A percentile compares a stretch with the other conserved stretches of the same genome.
phyloP scores from a whole-genome alignment of 179 eudicot genomes.

The Beta macrorhiza region DNA sequence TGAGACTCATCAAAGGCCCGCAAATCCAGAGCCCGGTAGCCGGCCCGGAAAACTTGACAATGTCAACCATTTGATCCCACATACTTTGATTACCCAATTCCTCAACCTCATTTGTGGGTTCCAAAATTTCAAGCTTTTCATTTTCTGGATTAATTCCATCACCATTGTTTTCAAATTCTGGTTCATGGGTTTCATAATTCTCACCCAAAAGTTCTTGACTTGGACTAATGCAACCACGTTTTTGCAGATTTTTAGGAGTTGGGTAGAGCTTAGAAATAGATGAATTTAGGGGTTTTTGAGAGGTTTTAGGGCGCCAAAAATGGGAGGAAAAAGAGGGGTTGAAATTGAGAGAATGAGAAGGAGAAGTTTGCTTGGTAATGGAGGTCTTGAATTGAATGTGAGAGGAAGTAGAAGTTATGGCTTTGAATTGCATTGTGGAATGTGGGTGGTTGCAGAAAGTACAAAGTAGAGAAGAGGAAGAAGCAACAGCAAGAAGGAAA shows the following conservation, averaged over 20 bases:
- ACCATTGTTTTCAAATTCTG: neutral
- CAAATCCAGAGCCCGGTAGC: constrained; percentile 94
- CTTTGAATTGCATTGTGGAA: constrained; percentile 27
- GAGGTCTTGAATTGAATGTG: constrained; percentile 6
- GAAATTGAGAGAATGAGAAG: constrained; percentile 3
- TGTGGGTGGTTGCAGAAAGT: neutral
- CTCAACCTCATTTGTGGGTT: constrained; percentile 20
- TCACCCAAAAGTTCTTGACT: constrained; percentile 29
- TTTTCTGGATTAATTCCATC: neutral
- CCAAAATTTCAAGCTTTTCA: neutral
- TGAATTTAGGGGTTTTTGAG: constrained; percentile 7
- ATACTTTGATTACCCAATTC: constrained; percentile 44
- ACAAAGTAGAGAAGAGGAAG: neutral
- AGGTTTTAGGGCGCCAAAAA: neutral
- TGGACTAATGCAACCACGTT: constrained; percentile 31
- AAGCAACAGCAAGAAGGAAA: neutral
- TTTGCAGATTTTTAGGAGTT: constrained; percentile 1
- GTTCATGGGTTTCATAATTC: constrained; percentile 17
- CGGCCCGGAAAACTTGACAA: constrained; percentile 87
- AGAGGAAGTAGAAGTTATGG: constrained; percentile 10
- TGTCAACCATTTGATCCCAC: constrained; percentile 74
- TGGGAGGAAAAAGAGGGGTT: constrained; percentile 3
- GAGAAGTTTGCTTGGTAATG: neutral
- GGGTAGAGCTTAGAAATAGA: constrained; percentile 1
- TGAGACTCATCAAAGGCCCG: constrained; percentile 94